Evolutionary conservation across 345 rosid genomes (phyloP).

Genomic region (Bruguiera parviflora): DNA sequence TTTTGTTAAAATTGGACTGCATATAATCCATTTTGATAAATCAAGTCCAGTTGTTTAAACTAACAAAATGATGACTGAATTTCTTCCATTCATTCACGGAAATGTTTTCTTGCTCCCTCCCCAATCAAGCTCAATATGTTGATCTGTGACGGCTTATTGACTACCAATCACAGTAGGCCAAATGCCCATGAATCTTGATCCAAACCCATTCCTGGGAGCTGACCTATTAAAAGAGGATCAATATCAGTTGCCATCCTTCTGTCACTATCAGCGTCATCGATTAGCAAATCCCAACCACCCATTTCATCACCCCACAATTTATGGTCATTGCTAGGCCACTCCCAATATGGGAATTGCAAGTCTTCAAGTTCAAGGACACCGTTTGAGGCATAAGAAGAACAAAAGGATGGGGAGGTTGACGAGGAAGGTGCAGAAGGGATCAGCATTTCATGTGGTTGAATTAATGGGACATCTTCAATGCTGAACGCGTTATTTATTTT

Average conservation of each 20-base stretch:
- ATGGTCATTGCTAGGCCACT: conserved; percentile 40
- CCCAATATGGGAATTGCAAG: conserved; percentile 48
- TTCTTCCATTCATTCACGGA: too few relatives aligned
- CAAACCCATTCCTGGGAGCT: conserved; percentile 29
- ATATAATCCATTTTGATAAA: too few relatives aligned
- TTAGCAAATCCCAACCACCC: conserved; percentile 58
- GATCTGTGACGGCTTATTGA: conserved; percentile 1
- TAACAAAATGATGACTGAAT: too few relatives aligned
- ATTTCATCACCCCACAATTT: conserved; percentile 50
- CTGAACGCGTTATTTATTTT: conserved; percentile 32
- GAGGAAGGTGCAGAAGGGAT: conserved; percentile 23
- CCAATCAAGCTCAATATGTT: not conserved
- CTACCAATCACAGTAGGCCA: conserved; percentile 20
- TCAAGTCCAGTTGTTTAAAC: too few relatives aligned
- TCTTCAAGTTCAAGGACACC: conserved; percentile 34
- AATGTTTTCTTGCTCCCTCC: too few relatives aligned
- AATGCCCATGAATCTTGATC: conserved; percentile 47
- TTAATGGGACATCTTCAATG: conserved; percentile 66
- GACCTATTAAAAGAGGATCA: conserved; percentile 27
- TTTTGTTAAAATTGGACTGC: too few relatives aligned
- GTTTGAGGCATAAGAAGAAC: conserved; percentile 23
- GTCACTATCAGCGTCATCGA: conserved; percentile 32
- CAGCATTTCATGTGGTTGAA: conserved; percentile 60
- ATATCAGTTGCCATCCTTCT: conserved; percentile 10
- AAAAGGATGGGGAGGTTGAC: conserved; percentile 29